Evolutionary conservation across 805 yeast species (phyloP), one percentile per base, ranked within the genome.

Genomic region (Yamadazyma olivae): DNA sequence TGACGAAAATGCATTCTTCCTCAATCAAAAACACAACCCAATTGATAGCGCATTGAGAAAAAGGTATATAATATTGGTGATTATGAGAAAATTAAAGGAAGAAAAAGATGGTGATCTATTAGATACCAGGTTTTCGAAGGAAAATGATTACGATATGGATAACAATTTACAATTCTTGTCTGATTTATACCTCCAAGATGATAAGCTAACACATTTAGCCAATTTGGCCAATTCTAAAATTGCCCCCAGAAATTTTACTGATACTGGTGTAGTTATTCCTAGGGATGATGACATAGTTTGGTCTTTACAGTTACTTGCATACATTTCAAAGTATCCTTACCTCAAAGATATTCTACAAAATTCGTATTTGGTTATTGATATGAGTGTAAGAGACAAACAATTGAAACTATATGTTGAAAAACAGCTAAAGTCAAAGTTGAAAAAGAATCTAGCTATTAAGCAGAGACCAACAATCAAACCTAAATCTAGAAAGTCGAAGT

Each of bases 261-360:
- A 64, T 17, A 61, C 83, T 27, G 95, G 95, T 1, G 78, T 81
- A 16, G 71, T 90, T n/a, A 74, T 89, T 5, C 97, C 97, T 1
- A 75, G 87, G 38, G 95, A 86, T 44, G 97, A 91, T 55, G 99
- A 91, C 54, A 86, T 91, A 13, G 81, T 88, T 24, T 89, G 96
- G 96, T 83, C 95, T 3, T 67, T 91, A 36, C 98, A 91, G 58
- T 70, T 93, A 15, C 60, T 93, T 33, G 98, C 98, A 10, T 91
- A 89, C 58, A 86, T 90, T 27, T 89, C 97, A 4, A 91, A 91
- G 59, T 91, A 93, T 52, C 81, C 96, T 0, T 74, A 78, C 43
- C 65, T 90, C 56, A 84, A 90, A 50, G 81, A 79, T 25, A 71
- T 71, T 32, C 65, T 91, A 40, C 95, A 89, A 46, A 75, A 74